These are phyloP conservation scores for Gaultheria prostrata DNA, from an alignment of 148 eudicot species.

Conservation along the genomic window DNA sequence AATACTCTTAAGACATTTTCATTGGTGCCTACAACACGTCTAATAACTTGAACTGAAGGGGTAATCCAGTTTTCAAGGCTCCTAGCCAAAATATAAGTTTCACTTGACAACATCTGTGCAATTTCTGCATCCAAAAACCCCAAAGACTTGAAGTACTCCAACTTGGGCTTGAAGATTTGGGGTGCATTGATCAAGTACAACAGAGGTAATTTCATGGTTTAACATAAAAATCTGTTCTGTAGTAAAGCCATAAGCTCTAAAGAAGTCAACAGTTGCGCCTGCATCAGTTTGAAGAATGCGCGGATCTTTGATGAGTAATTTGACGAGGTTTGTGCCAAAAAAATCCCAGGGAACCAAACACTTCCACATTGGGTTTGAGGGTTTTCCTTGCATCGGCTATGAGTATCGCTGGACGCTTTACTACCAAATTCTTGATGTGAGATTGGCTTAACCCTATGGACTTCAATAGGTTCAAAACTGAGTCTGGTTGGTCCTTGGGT, in stretches of 20 bases:
- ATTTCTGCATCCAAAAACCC: conserved; percentile 7
- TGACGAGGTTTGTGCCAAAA: conserved; percentile 3
- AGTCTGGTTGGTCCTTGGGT: conserved; percentile 3
- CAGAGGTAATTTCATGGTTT: conserved; percentile 8
- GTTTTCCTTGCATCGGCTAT: conserved; percentile 9
- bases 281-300: conserved; percentile 3
- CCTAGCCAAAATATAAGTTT: conserved; percentile 9
- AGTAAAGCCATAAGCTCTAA: conserved; percentile 14
- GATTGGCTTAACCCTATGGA: conserved; percentile 9
- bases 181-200: neutral
- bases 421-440: conserved; percentile 5
- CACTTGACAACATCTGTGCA: neutral
- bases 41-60: conserved; percentile 13
- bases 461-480: conserved; percentile 12
- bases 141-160: conserved; percentile 20
- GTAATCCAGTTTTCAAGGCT: conserved; percentile 19
- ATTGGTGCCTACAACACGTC: conserved; percentile 8
- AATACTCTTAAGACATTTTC: conserved; percentile 11
- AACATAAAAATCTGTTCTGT: conserved; percentile 9
- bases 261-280: conserved; percentile 6
- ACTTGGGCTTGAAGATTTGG: conserved; percentile 19
- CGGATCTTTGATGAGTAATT: conserved; percentile 9
- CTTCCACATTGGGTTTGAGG: conserved; percentile 13
- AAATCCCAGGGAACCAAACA: conserved; percentile 15
- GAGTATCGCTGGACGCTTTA: conserved; percentile 7